Conservation (phyloP, 2,329 filamentous ascomycete species). For the Aschersonia sp. region DNA sequence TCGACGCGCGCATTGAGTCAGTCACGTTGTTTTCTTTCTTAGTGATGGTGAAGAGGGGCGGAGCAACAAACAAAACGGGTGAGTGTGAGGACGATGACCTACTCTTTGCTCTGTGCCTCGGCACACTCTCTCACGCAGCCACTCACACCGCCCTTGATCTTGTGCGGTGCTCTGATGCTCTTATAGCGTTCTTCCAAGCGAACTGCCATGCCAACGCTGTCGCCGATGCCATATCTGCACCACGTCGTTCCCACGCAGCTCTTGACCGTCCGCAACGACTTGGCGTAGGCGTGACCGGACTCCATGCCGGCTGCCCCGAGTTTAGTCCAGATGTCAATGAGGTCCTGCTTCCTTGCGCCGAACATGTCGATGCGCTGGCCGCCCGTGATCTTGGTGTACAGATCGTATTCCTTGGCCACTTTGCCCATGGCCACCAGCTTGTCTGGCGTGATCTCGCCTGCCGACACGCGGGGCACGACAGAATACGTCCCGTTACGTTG, state of each 20-base stretch:
- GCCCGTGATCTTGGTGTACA: slow-evolving; percentile 89
- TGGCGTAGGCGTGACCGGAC: slow-evolving; percentile 81
- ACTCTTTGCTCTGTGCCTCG: slow-evolving; percentile 87
- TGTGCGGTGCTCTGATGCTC: slow-evolving; percentile 77
- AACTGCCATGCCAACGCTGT: slow-evolving; percentile 84
- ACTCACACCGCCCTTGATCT: slow-evolving; percentile 81
- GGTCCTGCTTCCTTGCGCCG: slow-evolving; percentile 75
- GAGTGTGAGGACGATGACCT: slow-evolving; percentile 13
- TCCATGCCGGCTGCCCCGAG: slow-evolving; percentile 79
- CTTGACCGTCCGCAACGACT: slow-evolving; percentile 79
- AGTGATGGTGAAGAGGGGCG: not conserved
- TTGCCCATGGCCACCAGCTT: slow-evolving; percentile 72
- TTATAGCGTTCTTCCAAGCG: slow-evolving; percentile 84
- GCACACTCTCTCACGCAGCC: slow-evolving; percentile 89
- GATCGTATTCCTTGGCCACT: slow-evolving; percentile 68
- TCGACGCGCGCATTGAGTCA: not conserved
- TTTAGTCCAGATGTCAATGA: slow-evolving; percentile 67
- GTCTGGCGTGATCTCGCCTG: slow-evolving; percentile 77
- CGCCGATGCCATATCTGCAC: slow-evolving; percentile 80
- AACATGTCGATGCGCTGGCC: slow-evolving; percentile 91
- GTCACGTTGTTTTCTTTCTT: not conserved
- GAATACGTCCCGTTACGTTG: slow-evolving; percentile 86
- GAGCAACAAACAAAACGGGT: too few species aligned
- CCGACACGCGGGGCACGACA: slow-evolving; percentile 70
- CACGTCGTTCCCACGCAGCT: slow-evolving; percentile 84